Base-by-base conservation (phyloP, 306 rosid genomes). In the Dalbergia cultrata region DNA sequence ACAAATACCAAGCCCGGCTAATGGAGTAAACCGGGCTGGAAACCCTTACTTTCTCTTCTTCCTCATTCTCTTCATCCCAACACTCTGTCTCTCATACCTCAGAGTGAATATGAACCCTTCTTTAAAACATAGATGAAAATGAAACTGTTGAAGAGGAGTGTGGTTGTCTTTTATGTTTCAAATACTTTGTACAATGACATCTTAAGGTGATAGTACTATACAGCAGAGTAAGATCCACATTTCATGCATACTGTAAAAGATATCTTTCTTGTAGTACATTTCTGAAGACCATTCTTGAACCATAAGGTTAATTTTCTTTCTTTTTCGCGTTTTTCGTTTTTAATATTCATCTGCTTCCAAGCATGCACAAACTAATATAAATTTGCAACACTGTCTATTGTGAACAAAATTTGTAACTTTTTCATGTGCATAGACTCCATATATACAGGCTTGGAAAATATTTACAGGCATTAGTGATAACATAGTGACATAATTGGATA, bases 391-490 rank as follows among this genome's bases (percentile, higher is more conserved):
- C 37, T 11, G 18, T 47, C 13, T 45, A 49, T 17, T 35, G 50
- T 26, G 16, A 37, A 82, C 56, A 70, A 75, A 69, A 70, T 44
- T 64, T 34, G 39, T 16, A 68, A 57, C 17, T 11, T 22, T 33
- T 8, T 31, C 26, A 9, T 2, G 73, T 8, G 7, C 44, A 44
- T 9, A 13, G 17, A 70, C 62, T 64, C 37, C 52, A 39, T 77
- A 75, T 70, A 65, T 72, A 79, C 66, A 82, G 17, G 74, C 39
- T 41, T 47, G 56, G 49, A 9, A 72, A 57, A 45, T 86, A 77
- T 86, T 72, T 86, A 83, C 81, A 83, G 33, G 52, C 52, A 56
- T 73, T 70, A 33, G 45, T 52, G 41, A 7, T 37, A 37, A 37
- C 22, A n/a, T n/a, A 12, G 11, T 9, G 52, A 67, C 67, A 50